Base-by-base conservation (phyloP, 129 eudicot genomes). In the Lactuca saligna region DNA sequence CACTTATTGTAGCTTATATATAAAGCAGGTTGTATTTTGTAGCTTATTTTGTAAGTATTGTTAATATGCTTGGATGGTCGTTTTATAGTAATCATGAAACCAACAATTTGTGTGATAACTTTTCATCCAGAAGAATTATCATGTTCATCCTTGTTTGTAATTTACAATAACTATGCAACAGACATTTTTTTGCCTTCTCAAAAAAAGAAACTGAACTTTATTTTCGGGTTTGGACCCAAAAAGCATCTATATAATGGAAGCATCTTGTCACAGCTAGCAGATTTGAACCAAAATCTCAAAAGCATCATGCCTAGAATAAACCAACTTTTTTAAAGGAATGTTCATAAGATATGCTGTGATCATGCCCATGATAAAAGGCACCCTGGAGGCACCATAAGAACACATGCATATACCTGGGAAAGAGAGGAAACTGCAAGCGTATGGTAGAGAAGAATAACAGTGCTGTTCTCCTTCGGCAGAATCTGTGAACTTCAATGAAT, bases 401-500 rank as follows among this genome's bases (percentile, higher is more conserved):
- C 44, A 72, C 17, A 32, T 56, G 71, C 37, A 72, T 14, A 32
- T 56, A 68, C 54, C n/a, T 34, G 20, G n/a, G 7, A 37, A 17
- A 8, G 8, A 14, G 37, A 53, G 65, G 31, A 37, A 61, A 55
- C 35, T 63, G 58, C 8, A 15, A 32, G 49, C 50, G 1, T 35
- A 54, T 5, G 55, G 74, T n/a, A 70, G 84, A 66, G 81, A 75
- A 71, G 84, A 81, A 83, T 83, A 65, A 74, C 82, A 75, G 84
- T 3, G 82, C 73, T 32, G 55, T 86, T 83, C 88, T 83, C 86
- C 87, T 69, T 67, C 69, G 83, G 91, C 87, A 86, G 79, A 78
- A 42, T 11, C 12, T 25, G 15, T 61, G 60, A 46, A 37, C 39
- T 60, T 8, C 10, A 55, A 14, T 25, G 41, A 54, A 49, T 14